Evolutionary conservation across 2,329 filamentous ascomycete genomes (phyloP), one percentile per base, ranked within the genome.

Genomic region (Colletotrichum sp.): DNA sequence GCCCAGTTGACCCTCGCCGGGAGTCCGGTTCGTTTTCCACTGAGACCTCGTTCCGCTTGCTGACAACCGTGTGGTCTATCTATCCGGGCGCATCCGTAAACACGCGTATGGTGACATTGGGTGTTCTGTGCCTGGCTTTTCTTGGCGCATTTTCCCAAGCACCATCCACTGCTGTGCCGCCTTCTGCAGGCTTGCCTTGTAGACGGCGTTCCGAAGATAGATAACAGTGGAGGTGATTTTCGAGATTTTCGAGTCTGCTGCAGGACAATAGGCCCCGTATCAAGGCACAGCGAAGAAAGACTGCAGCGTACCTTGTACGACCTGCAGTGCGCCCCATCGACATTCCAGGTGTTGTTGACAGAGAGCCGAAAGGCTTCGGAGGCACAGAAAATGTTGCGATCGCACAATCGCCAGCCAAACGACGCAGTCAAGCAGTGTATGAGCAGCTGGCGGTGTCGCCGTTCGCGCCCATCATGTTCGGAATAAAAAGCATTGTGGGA

Each of bases 231-330:
- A 44, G 39, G 39, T 9, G 12, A 19, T 30, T 64, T 55, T 63
- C 44, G 25, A 63, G 57, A 25, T 36, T 57, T 39, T 55, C 44
- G 19, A 70, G 68, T 49, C 8, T 57, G 57, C 57, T 69, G 39
- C 57, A 64, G 44, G 27, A 39, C 39, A 72, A 69, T 27, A 34
- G 29, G 57, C 27, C 30, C 63, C 63, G 29, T 69, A 64, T 25
- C 64, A 61, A 65, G 49, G 72, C 62, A 63, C 61, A 71, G 39
- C 62, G 11, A 61, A 29, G 22, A 49, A 6, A 44, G 34, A 63
- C 66, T 62, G 61, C 66, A 71, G 55, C 65, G 61, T 62, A 66
- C 71, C 66, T 70, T 71, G 66, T 63, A 36, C 61, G 15, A 62
- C 36, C 61, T 57, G 34, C n/a, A 22, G 61, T 52, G 15, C 49